Conservation (phyloP, 1,139 yeast genomes). For the Blastobotrys proliferans region DNA sequence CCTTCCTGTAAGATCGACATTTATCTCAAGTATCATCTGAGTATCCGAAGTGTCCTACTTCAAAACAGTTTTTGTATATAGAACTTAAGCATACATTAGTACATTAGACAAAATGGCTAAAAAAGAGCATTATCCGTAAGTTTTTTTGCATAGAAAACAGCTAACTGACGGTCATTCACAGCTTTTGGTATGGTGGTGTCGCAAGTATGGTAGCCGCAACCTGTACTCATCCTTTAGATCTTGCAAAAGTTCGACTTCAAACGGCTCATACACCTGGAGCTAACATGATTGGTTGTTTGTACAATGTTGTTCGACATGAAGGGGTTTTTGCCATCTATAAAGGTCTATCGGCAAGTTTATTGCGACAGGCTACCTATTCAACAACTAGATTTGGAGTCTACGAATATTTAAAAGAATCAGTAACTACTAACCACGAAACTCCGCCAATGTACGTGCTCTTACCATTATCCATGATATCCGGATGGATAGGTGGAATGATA, state of each 20-base stretch:
- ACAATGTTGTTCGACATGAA: conserved; percentile 56
- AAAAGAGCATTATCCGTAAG: conserved; percentile 25
- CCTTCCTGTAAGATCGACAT: too few species aligned
- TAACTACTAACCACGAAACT: conserved; percentile 32
- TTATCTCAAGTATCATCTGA: too few species aligned
- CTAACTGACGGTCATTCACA: conserved; percentile 26
- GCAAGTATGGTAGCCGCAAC: conserved; percentile 42
- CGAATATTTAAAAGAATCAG: conserved; percentile 61
- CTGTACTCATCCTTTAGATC: conserved; percentile 64
- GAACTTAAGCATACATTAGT: too few species aligned
- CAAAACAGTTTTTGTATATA: too few species aligned
- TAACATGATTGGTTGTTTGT: conserved; percentile 56
- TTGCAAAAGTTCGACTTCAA: conserved; percentile 81
- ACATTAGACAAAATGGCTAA: conserved; percentile 1
- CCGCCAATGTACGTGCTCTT: conserved; percentile 49
- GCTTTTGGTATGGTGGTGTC: conserved; percentile 58
- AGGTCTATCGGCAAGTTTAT: conserved; percentile 74
- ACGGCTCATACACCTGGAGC: conserved; percentile 59
- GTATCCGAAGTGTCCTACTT: too few species aligned
- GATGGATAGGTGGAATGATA: conserved; percentile 76
- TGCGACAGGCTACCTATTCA: conserved; percentile 86
- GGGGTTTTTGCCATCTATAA: conserved; percentile 69
- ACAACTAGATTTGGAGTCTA: conserved; percentile 82
- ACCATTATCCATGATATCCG: conserved; percentile 79
- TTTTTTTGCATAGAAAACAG: background rate